Conservation (phyloP, 306 rosid genomes). For the Coriaria nepalensis region DNA sequence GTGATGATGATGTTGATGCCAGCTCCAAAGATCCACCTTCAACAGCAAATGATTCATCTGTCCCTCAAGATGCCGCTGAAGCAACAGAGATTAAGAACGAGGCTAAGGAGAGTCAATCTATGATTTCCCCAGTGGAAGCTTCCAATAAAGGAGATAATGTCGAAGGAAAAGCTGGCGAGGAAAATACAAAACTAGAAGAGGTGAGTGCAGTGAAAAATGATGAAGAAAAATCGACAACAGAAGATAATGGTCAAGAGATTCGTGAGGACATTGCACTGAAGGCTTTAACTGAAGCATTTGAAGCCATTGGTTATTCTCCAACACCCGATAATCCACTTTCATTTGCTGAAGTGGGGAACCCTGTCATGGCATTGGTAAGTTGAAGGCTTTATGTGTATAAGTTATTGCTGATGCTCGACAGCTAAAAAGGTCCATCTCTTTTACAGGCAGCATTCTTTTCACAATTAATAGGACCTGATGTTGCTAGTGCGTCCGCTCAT, state of each 20-base stretch:
- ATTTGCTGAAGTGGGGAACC: slow-evolving; percentile 79
- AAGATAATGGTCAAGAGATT: slow-evolving; percentile 31
- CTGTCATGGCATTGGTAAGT: slow-evolving; percentile 89
- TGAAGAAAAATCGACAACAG: slow-evolving; percentile 31
- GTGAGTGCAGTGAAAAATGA: slow-evolving; percentile 30
- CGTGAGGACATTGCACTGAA: slow-evolving; percentile 43
- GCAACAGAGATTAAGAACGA: slow-evolving; percentile 24
- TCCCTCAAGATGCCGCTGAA: slow-evolving; percentile 37
- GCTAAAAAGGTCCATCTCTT: slow-evolving; percentile 9
- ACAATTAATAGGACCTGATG: slow-evolving; percentile 63
- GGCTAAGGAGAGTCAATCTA: slow-evolving; percentile 29
- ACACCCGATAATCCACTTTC: slow-evolving; percentile 55
- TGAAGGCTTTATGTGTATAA: slow-evolving; percentile 11
- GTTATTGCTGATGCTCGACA: neutral
- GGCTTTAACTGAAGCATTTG: slow-evolving; percentile 79
- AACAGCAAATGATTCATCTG: slow-evolving; percentile 28
- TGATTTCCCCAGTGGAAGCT: slow-evolving; percentile 25
- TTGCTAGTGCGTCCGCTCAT: slow-evolving; percentile 71
- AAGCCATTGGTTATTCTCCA: slow-evolving; percentile 57
- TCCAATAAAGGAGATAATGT: slow-evolving; percentile 33
- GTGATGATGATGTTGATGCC: slow-evolving; percentile 33
- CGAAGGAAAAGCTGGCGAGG: slow-evolving; percentile 28
- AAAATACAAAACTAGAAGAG: slow-evolving; percentile 31
- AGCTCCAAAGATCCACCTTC: slow-evolving; percentile 41
- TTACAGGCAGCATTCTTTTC: slow-evolving; percentile 68